Evolutionary conservation across 2,329 filamentous ascomycete genomes (phyloP), one percentile per base, ranked within the genome.

Genomic region (Colletotrichum musicola): DNA sequence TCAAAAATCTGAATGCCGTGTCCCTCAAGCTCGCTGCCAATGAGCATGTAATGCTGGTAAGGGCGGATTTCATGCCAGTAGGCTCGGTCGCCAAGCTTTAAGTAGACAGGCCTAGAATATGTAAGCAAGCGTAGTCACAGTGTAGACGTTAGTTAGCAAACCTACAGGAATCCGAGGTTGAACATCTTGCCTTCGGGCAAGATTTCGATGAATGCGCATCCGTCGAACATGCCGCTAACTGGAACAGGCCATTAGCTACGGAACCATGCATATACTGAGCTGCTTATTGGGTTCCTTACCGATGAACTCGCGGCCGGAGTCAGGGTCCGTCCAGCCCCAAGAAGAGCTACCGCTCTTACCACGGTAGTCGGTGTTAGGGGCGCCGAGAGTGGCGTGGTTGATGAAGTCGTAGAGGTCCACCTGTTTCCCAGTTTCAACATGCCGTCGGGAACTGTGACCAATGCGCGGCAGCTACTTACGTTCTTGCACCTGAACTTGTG

Each of bases 1-100:
- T 90, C 88, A 69, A 90, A 90, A 73, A 90, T 85, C 75, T 90
- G 88, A 40, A 90, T 82, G 35, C 85, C 85, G 73, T 89, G 87
- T 60, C 78, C 75, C 18, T 74, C 72, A 2, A 85, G 83, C 72
- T 81, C 79, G 62, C 74, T 77, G 20, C 79, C 79, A 16, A 81
- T 79, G 60, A 80, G 71, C 70, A 77, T 72, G 71, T 74, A 77
- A 70, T 76, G 71, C 55, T 74, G 74, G 73, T 74, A 80, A 1
- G 77, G 73, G 20, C 76, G 75, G 60, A 81, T 80, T 69, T 81
- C 79, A 12, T 78, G 74, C 79, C 79, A 81, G 54, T 71, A 71
- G 18, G 70, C 70, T 16, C 68, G 54, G 12, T 71, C 64, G 35
- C 60, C 64, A 6, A 70, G 62, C 3, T 64, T 61, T n/a, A 64